Evolutionary conservation across 768 basidiomycete genomes (phyloP).

Genomic region (Heimioporus sp.): DNA sequence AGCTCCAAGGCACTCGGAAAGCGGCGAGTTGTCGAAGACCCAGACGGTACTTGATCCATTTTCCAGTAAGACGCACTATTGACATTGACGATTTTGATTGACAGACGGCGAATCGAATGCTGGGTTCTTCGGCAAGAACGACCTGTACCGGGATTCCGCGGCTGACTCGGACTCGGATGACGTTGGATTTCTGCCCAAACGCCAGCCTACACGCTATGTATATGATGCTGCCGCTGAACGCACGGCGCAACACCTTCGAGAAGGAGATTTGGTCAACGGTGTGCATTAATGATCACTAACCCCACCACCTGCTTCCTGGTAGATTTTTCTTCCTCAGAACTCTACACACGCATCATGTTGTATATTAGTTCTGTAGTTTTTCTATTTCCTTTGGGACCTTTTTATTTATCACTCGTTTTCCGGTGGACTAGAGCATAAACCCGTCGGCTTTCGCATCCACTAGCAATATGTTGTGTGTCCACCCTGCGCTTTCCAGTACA

Average conservation of each 20-base stretch:
- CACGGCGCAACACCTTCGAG: slow-evolving; percentile 55
- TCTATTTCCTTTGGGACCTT: slow-evolving; percentile 9
- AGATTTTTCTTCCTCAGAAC: slow-evolving; percentile 13
- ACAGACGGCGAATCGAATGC: slow-evolving; percentile 54
- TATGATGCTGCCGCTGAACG: slow-evolving; percentile 92
- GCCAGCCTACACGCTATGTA: slow-evolving; percentile 66
- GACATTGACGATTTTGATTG: neutral
- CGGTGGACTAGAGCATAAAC: neutral
- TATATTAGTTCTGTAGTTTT: slow-evolving; percentile 23
- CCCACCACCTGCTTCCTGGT: slow-evolving; percentile 3
- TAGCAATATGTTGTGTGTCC: too few species aligned
- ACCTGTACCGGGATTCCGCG: slow-evolving; percentile 30
- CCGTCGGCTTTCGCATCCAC: too few species aligned
- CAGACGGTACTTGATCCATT: slow-evolving; percentile 36
- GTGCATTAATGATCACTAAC: slow-evolving; percentile 37
- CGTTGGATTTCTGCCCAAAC: slow-evolving; percentile 30
- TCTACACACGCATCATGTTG: slow-evolving; percentile 20
- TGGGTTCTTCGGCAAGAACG: slow-evolving; percentile 45
- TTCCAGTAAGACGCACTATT: neutral
- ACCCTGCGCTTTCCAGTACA: too few species aligned
- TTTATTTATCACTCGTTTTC: slow-evolving; percentile 21
- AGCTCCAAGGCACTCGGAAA: slow-evolving; percentile 91
- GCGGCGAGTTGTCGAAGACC: slow-evolving; percentile 56
- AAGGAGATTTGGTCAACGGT: slow-evolving; percentile 44
- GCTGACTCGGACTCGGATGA: slow-evolving; percentile 55